phyloP scores from a whole-genome alignment of 73 alveolate species.

The Paramecium biaurelia region DNA sequence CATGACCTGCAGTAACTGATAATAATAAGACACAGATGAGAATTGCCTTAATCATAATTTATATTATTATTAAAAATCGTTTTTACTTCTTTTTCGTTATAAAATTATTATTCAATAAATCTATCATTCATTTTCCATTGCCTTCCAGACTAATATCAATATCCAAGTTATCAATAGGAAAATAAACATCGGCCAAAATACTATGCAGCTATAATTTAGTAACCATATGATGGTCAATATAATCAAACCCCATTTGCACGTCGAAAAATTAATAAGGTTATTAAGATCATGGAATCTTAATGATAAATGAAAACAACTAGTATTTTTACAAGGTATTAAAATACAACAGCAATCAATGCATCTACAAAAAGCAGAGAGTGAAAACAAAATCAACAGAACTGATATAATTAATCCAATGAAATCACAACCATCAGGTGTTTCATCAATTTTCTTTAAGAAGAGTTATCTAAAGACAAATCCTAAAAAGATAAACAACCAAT shows the following conservation, averaged over 20 bases:
- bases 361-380: background rate
- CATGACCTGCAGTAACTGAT: conserved; percentile 5
- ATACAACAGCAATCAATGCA: background rate
- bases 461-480: background rate
- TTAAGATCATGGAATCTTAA: background rate
- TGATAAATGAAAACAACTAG: background rate
- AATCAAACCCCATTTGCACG: conserved; percentile 18
- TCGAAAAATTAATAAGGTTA: background rate
- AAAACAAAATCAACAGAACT: background rate
- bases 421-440: background rate
- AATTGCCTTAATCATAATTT: background rate
- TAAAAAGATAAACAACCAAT: background rate
- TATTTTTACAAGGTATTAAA: conserved; percentile 13
- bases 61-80: conserved; percentile 14
- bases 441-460: background rate
- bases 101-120: conserved; percentile 8
- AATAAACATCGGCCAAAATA: conserved; percentile 8
- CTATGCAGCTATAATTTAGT: conserved; percentile 7
- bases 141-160: background rate
- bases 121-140: background rate
- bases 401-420: background rate
- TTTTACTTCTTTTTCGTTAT: background rate
- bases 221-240: background rate
- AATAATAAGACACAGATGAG: conserved; percentile 26
- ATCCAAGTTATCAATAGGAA: conserved; percentile 21